phyloP scores from a whole-genome alignment of 805 yeast genomes.

The Maudiozyma serrabonitensis region DNA sequence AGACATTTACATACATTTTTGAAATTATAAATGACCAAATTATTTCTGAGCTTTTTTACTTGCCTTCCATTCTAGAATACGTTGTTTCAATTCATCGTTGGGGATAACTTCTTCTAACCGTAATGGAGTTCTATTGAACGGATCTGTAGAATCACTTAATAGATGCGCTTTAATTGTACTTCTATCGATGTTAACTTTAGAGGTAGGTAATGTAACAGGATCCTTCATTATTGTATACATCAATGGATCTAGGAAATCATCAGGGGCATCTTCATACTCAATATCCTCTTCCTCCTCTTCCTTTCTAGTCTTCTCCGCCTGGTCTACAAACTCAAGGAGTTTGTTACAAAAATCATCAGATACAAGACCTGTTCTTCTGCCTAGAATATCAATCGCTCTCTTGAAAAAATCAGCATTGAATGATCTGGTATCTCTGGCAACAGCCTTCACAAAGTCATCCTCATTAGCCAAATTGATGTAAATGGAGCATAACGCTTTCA shows the following conservation, averaged over 20 bases:
- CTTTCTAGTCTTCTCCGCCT: slow-evolving; percentile 51
- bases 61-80: slow-evolving; percentile 49
- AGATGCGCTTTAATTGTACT: slow-evolving; percentile 89
- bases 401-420: slow-evolving; percentile 56
- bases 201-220: slow-evolving; percentile 89
- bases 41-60: slow-evolving; percentile 30
- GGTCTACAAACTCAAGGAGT: slow-evolving; percentile 47
- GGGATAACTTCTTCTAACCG: slow-evolving; percentile 82
- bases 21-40: not conserved
- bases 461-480: slow-evolving; percentile 63
- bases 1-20: not conserved
- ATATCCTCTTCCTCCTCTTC: slow-evolving; percentile 73
- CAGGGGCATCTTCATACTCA: slow-evolving; percentile 90
- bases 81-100: slow-evolving; percentile 54
- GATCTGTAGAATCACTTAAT: slow-evolving; percentile 91
- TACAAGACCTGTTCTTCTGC: slow-evolving; percentile 42
- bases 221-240: slow-evolving; percentile 94
- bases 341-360: slow-evolving; percentile 43
- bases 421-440: slow-evolving; percentile 88
- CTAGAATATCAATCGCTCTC: slow-evolving; percentile 61
- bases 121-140: slow-evolving; percentile 88
- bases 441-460: slow-evolving; percentile 61
- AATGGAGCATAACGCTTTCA: slow-evolving; percentile 62
- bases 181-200: slow-evolving; percentile 77
- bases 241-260: slow-evolving; percentile 91